Conservation (phyloP, 75 land plant species). For the Chamaecyparis obtusa region DNA sequence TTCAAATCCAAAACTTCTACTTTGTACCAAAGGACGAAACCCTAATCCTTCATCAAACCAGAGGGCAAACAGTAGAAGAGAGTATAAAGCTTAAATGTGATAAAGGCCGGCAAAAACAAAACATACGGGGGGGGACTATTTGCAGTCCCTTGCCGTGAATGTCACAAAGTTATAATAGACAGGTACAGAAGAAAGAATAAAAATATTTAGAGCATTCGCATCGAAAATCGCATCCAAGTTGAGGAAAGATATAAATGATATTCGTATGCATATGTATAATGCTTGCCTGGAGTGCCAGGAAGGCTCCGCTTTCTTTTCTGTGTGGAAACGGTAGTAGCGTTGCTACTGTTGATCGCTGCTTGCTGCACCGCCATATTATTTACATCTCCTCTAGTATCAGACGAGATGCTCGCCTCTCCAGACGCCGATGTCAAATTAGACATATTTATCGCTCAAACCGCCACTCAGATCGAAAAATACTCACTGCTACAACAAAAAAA, state of each 20-base stretch:
- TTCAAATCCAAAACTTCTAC: neutral
- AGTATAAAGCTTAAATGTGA: neutral
- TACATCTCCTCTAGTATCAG: constrained; percentile 26
- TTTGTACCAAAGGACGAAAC: neutral
- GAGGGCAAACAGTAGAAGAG: neutral
- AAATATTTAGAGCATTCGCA: neutral
- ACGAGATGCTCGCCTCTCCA: constrained; percentile 63
- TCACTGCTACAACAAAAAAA: neutral
- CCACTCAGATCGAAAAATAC: neutral
- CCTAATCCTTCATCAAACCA: neutral
- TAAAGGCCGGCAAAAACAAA: neutral
- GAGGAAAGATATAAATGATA: neutral
- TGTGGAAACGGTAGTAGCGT: neutral
- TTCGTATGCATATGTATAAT: neutral
- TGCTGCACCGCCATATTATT: constrained; percentile 10
- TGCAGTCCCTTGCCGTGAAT: neutral
- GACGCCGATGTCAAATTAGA: constrained; percentile 61
- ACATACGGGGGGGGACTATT: neutral
- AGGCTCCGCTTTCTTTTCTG: constrained; percentile 49
- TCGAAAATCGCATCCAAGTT: neutral
- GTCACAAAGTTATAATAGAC: neutral
- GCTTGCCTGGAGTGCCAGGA: constrained; percentile 57
- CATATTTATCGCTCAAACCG: neutral
- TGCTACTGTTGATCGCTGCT: neutral
- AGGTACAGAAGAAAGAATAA: neutral